Evolutionary conservation across 176 grass and related monocot species (phyloP), one percentile per base, ranked within the genome.

Genomic region (Calamus simplicifolius): DNA sequence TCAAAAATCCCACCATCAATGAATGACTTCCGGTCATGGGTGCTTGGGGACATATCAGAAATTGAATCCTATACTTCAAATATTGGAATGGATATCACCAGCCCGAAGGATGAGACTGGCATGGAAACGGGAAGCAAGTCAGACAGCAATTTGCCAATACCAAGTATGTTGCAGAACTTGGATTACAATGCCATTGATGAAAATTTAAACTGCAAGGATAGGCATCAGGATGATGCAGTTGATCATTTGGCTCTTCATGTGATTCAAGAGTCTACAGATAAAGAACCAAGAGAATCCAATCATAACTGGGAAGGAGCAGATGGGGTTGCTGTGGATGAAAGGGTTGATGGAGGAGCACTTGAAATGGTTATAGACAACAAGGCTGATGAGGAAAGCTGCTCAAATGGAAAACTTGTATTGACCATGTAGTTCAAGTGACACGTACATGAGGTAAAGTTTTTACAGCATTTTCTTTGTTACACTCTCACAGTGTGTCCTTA

Each of bases 151-250:
- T 19, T 3, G 52, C 43, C 56, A 18, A 56, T 82, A 3, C 80
- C 92, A 1, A 59, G 26, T 4, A 90, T 88, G 56, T 58, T 97
- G 59, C 83, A 72, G 62, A 78, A 75, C 51, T 35, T 88, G 49
- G 80, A 87, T 62, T 85, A 76, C 70, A 21, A 26, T 7, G 59
- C 71, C 18, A 77, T 74, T 19, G 75, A 82, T 27, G 75, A 85
- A 51, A 70, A 21, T 64, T 59, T 29, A 27, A 54, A 73, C 8
- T 56, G 69, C 8, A 77, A 70, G 56, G 61, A 21, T 38, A 66
- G 0, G 52, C 57, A 56, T 1, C 18, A 64, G 25, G 51, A 14
- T 1, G 17, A 57, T 43, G 62, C 19, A 19, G 16, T 52, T 31
- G 29, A 30, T 51, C 64, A 66, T 31, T 63, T 71, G 70, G 6